Base-by-base conservation (phyloP, 495 filamentous ascomycete genomes). In the Aspergillus leporis region DNA sequence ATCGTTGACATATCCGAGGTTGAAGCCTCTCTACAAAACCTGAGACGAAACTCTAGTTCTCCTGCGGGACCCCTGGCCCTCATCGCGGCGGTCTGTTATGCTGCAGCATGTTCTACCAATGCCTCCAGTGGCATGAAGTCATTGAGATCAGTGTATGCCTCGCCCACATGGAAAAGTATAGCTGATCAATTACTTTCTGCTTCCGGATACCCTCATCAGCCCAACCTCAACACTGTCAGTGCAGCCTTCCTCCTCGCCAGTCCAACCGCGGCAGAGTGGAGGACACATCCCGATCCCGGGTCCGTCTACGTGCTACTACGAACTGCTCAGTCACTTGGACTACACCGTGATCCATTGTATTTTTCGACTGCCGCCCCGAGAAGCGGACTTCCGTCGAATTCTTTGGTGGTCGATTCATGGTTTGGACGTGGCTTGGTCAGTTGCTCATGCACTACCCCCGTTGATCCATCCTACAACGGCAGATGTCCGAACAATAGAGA, bases 281-380 rank as follows among this genome's bases (percentile, higher is more conserved):
- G 23, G 14, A 18, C n/a, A 1, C 22, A 25, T 12, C 21, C 47
- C 4, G 47, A 50, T 14, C 47, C 47, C 1, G 23, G 47, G 2
- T 12, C 21, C 5, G 22, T 50, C 23, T 28, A 7, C 19, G 23
- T 50, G 5, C 22, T 50, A 1, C 14, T 50, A 14, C 19, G 47
- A 50, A 21, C 47, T 8, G 47, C 47, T 21, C 47, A 50, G 23
- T 50, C 47, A 4, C 47, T 50, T 4, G 47, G 47, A 7, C 47
- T 50, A n/a, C 47, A 50, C 19, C 47, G 21, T 23, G 47, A 50
- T 23, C 47, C 47, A 9, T 14, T 14, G 1, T 25, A 9, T n/a
- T n/a, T 50, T 28, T 12, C 2, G 28, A 12, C n/a, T 50, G 12
- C 8, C 21, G 2, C 14, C 41, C 19, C 41, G 18, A 1, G 41